Conservation (phyloP, 2,329 filamentous ascomycete genomes). For the Cephalotrichum gorgonifer region DNA sequence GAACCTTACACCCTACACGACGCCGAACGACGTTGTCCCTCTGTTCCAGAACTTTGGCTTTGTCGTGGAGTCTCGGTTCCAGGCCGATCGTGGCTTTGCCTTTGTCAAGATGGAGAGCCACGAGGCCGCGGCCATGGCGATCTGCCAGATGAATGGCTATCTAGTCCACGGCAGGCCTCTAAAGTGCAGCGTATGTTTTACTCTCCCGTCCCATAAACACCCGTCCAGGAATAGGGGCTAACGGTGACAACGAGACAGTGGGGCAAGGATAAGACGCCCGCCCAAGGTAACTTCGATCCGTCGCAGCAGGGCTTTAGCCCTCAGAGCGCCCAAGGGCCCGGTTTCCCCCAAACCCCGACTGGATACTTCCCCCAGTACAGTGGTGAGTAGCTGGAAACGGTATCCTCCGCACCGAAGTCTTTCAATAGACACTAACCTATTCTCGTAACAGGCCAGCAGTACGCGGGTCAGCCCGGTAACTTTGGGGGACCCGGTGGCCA, state of each 20-base stretch:
- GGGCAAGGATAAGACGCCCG: constrained; percentile 97
- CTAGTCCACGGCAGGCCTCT: constrained; percentile 93
- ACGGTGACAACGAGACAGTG: constrained; percentile 57
- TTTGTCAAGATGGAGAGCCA: constrained; percentile 99
- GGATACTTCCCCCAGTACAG: constrained; percentile 91
- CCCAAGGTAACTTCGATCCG: constrained; percentile 66
- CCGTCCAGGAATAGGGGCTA: constrained; percentile 12
- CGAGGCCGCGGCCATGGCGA: constrained; percentile 96
- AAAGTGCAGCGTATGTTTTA: constrained; percentile 87
- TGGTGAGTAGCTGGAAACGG: constrained; percentile 41
- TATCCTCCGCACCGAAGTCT: background rate
- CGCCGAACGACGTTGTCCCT: constrained; percentile 91
- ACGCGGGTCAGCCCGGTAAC: constrained; percentile 56
- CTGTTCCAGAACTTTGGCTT: constrained; percentile 98
- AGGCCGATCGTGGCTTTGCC: constrained; percentile 93
- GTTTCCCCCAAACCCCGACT: constrained; percentile 68
- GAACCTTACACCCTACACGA: constrained; percentile 95
- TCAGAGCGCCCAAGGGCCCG: constrained; percentile 62
- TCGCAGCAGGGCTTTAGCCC: constrained; percentile 60
- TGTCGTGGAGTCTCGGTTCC: constrained; percentile 94
- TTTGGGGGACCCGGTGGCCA: constrained; percentile 53
- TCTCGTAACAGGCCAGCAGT: constrained; percentile 33
- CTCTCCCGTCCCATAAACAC: constrained; percentile 8
- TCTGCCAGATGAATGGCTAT: constrained; percentile 95
- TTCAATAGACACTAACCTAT: constrained; percentile 6